Evolutionary conservation across 768 basidiomycete species (phyloP), one percentile per base, ranked within the genome.

Genomic region (Sporobolomyces pararoseus): DNA sequence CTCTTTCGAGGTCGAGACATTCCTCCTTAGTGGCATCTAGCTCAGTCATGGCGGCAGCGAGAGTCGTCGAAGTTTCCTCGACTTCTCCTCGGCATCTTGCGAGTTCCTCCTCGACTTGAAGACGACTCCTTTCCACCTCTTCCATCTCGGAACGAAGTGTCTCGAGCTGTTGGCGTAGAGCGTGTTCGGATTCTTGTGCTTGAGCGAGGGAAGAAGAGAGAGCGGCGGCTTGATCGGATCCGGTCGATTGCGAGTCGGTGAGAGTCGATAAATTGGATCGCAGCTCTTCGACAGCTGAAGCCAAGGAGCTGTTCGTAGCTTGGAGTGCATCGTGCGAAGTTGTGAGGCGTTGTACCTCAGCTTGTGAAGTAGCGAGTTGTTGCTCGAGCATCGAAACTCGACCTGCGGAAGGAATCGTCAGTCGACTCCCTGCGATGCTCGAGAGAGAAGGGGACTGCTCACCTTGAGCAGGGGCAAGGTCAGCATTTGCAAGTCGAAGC

Each of bases 11-110:
- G 29, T 68, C 66, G n/a, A 0, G 13, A 3, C 62, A 67, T 13
- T 66, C 71, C 2, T 55, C 61, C 61, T 66, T 71, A 17, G 61
- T 66, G 47, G 54, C 34, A 29, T 71, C 70, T 12, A 71, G 49
- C 61, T 72, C 71, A 3, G 50, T 53, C 66, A 64, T 67, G 13
- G 71, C 71, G 1, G 52, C 61, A 4, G 29, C 5, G 19, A 70
- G 42, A 31, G 62, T 70, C 13, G 65, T 39, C 25, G 61, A 63
- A 42, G 62, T 66, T 47, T 70, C 57, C 46, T 73, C 72, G 47
- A 65, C 65, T 39, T 65, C 67, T 46, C 67, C 67, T 17, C 66
- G 64, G 29, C 62, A 63, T 7, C 39, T 34, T 0, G 63, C 71
- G 32, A 68, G 51, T 31, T 69, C 68, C 21, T 64, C 72, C 19